Evolutionary conservation across 305 asterid genomes (phyloP), one percentile per base, ranked within the genome.

Genomic region (Fraxinus ornus): DNA sequence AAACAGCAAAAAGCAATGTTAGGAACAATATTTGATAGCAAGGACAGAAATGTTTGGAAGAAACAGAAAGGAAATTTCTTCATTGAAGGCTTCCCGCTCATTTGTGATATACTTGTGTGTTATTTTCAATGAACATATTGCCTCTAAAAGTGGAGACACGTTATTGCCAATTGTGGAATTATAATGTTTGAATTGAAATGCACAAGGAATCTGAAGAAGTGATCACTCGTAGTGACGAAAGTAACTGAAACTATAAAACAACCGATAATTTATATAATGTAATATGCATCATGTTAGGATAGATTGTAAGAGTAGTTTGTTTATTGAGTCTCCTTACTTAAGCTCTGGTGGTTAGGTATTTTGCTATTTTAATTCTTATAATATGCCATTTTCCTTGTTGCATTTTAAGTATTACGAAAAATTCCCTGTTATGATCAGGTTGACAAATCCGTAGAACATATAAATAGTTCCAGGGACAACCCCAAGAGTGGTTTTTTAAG

Each of bases 401-500:
- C 73, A 52, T 55, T 78, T 73, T n/a, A 9, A 47, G 49, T 81
- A 35, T 24, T 17, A 36, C 26, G 9, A 24, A 21, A 33, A 39
- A 28, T 71, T 35, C 49, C 10, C 41, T 44, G 10, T 7, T 84
- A 19, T 52, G 15, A 78, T 78, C 89, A 94, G 98, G 91, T 79
- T 41, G 88, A 85, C 47, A 80, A 85, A 49, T 86, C 74, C 19
- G 75, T 75, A 35, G 32, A 57, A 80, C 55, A 79, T 74, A 78
- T 75, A 36, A 60, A 83, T 62, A 85, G 47, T 80, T 84, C 78
- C 60, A 55, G 17, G 47, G 84, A 83, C 77, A 68, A 35, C 39
- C 81, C 82, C 41, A 72, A 82, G 81, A 81, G 89, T 82, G 85
- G 91, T 79, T 83, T 87, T 72, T 85, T 88, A 64, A 78, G 79